phyloP scores from a whole-genome alignment of 2,329 filamentous ascomycete genomes.

The Fusarium solani-melongenae region DNA sequence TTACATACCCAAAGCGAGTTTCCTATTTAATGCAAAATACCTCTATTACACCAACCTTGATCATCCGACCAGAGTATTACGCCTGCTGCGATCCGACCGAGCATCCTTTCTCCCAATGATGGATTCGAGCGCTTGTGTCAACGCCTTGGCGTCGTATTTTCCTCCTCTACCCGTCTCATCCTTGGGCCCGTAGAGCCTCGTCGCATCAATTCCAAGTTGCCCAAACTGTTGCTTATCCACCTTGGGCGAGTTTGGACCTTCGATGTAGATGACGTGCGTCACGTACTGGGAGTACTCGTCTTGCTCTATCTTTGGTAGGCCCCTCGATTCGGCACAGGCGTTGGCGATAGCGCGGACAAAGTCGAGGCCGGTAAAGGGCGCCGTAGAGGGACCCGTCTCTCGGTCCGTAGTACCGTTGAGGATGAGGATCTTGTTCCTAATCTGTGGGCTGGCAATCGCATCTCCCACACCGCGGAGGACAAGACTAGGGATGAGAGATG shows the following conservation, averaged over 20 bases:
- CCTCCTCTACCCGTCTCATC: slow-evolving; percentile 55
- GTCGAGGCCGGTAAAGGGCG: slow-evolving; percentile 78
- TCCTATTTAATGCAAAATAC: slow-evolving; percentile 30
- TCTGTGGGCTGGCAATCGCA: slow-evolving; percentile 56
- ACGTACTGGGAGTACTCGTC: slow-evolving; percentile 75
- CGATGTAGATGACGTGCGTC: slow-evolving; percentile 85
- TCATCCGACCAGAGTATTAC: slow-evolving; percentile 57
- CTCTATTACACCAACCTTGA: neutral
- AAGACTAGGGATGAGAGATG: slow-evolving; percentile 85
- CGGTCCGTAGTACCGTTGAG: slow-evolving; percentile 87
- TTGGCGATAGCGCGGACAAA: slow-evolving; percentile 84
- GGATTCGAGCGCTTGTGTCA: slow-evolving; percentile 80
- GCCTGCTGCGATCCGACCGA: slow-evolving; percentile 51
- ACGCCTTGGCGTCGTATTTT: slow-evolving; percentile 79
- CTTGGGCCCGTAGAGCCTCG: slow-evolving; percentile 79
- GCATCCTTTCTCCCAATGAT: slow-evolving; percentile 72
- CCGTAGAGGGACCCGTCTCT: slow-evolving; percentile 78
- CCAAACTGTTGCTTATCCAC: slow-evolving; percentile 75
- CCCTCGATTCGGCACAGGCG: slow-evolving; percentile 77
- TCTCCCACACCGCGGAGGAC: slow-evolving; percentile 80
- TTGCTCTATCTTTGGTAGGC: slow-evolving; percentile 51
- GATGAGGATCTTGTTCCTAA: slow-evolving; percentile 81
- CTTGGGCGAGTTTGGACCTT: slow-evolving; percentile 74
- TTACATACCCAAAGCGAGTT: slow-evolving; percentile 32
- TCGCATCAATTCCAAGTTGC: slow-evolving; percentile 78